Evolutionary conservation across 2,329 filamentous ascomycete genomes (phyloP), one percentile per base, ranked within the genome.

Genomic region (Metarhizium guizhouense): DNA sequence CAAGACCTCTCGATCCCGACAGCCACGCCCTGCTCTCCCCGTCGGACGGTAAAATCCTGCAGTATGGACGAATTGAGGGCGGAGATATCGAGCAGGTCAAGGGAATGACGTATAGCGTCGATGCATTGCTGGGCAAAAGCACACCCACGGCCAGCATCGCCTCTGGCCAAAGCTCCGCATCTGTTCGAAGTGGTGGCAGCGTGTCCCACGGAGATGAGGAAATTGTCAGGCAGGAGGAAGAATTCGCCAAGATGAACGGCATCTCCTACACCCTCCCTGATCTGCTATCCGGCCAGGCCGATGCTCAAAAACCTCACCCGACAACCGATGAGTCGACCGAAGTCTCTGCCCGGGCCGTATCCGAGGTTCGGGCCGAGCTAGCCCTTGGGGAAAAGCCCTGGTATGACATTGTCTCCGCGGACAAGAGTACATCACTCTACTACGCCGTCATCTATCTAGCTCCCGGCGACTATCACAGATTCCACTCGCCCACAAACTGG

Each of bases 81-180:
- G 92, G 93, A 51, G 90, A 96, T 66, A 95, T 99, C 47, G 94
- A 99, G 70, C 94, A 99, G 74, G 93, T 99, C 60, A 99, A 99
- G 74, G 94, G 94, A 58, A 94, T 99, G 80, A 99, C 94, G 1
- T 99, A 99, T 73, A 95, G 87, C 62, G 82, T 99, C 54, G 94
- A 99, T 68, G 92, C 94, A 7, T 80, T 99, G 2, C 80, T 99
- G 2, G 94, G 94, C 53, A 84, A 82, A 60, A 76, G 77, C 58
- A 81, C 78, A 6, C 81, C 81, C 42, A 68, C 77, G 5, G 71
- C 79, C 18, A 82, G 82, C 72, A 71, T 86, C 63, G 64, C 62
- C 2, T 63, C 64, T 2, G 56, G 55, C 25, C 49, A 58, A 18
- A 53, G 62, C 6, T 61, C 67, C 32, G 60, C 67, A 7, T 59